phyloP scores from a whole-genome alignment of 148 eudicot genomes.

The Talinum fruticosum region DNA sequence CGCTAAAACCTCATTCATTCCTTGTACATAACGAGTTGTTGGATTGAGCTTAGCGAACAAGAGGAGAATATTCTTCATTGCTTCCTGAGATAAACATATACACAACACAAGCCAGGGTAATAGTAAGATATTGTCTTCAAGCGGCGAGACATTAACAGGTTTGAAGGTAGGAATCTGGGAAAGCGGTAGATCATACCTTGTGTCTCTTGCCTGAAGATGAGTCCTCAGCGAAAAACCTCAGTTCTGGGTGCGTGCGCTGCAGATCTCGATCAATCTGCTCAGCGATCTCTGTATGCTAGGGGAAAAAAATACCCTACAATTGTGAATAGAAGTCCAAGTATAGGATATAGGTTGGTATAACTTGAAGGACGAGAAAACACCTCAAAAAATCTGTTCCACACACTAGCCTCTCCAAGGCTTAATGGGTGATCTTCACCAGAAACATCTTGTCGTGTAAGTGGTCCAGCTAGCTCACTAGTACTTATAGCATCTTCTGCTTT shows the following conservation, averaged over 20 bases:
- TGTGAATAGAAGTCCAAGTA: constrained; percentile 2
- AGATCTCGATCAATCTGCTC: constrained; percentile 73
- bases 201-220: constrained; percentile 44
- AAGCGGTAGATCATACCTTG: constrained; percentile 28
- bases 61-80: constrained; percentile 65
- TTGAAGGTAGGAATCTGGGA: neutral
- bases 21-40: constrained; percentile 66
- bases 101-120: neutral
- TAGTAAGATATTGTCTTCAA: neutral
- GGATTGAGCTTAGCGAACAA: constrained; percentile 74
- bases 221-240: constrained; percentile 50
- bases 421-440: constrained; percentile 63
- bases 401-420: constrained; percentile 49
- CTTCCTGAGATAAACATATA: constrained; percentile 40
- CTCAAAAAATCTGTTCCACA: constrained; percentile 63
- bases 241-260: constrained; percentile 65
- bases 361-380: constrained; percentile 18
- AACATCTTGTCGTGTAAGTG: constrained; percentile 43
- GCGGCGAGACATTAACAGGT: neutral
- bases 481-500: constrained; percentile 13
- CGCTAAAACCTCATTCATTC: constrained; percentile 79
- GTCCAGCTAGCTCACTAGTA: constrained; percentile 31
- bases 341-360: neutral
- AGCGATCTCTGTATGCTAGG: constrained; percentile 49
- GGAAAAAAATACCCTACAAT: constrained; percentile 10